Conservation (phyloP, 352 stramenopile genomes). For the Pythium pyrilobum region DNA sequence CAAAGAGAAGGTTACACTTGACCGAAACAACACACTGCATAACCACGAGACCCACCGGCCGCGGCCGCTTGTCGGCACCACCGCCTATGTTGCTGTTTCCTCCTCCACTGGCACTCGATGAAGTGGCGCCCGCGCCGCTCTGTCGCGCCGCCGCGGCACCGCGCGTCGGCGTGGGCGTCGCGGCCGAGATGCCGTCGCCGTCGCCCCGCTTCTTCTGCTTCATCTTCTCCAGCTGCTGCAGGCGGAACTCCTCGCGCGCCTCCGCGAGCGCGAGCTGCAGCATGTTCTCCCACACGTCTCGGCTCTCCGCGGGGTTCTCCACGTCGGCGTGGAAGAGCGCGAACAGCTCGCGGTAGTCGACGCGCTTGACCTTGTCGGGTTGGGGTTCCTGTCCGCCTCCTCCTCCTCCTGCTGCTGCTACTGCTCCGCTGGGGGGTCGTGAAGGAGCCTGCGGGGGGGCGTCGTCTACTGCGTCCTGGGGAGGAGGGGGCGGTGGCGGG, state of each 20-base stretch:
- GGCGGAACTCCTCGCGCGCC: conserved; percentile 55
- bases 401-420: too few relatives aligned
- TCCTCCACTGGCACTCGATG: too few relatives aligned
- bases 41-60: conserved; percentile 29
- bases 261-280: conserved; percentile 50
- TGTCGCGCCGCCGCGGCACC: not conserved
- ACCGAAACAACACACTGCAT: too few relatives aligned
- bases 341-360: conserved; percentile 68
- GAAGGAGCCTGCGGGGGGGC: not conserved
- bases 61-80: conserved; percentile 34
- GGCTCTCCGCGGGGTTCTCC: conserved; percentile 3
- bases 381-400: too few relatives aligned
- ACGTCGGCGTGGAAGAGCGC: conserved; percentile 47
- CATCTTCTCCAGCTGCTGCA: conserved; percentile 33
- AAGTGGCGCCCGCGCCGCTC: too few relatives aligned
- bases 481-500: conserved; percentile 4
- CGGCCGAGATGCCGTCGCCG: not conserved
- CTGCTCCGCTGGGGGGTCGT: too few relatives aligned
- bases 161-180: not conserved
- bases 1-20: not conserved
- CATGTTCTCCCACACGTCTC: conserved; percentile 31
- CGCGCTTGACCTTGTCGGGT: conserved; percentile 30
- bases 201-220: conserved; percentile 15
- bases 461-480: not conserved
- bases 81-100: not conserved